Conservation (phyloP, 2,329 filamentous ascomycete genomes). For the Sarocladium oryzae region DNA sequence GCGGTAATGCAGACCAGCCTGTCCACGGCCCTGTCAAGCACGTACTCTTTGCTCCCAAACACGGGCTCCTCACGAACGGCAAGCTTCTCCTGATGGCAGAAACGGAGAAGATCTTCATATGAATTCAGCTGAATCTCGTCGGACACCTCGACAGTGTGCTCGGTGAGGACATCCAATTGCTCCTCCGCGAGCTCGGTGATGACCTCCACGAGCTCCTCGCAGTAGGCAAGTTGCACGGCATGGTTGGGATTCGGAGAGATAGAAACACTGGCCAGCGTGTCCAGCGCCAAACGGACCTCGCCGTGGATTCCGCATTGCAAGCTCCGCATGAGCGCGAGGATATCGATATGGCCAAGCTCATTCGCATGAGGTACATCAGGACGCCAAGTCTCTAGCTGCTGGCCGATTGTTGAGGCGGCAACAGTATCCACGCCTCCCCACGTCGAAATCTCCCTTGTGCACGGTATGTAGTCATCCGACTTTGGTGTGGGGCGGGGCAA, state of each 20-base stretch:
- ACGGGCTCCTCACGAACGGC: conserved; percentile 64
- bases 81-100: conserved; percentile 68
- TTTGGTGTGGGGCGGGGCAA: conserved; percentile 35
- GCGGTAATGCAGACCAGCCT: conserved; percentile 85
- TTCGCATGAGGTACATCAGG: conserved; percentile 68
- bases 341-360: conserved; percentile 83
- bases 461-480: conserved; percentile 49
- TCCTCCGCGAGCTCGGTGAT: conserved; percentile 87
- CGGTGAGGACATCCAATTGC: conserved; percentile 76
- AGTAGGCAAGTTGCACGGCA: conserved; percentile 61
- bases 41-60: conserved; percentile 71
- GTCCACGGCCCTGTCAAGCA: conserved; percentile 81
- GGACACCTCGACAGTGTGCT: conserved; percentile 77
- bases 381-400: conserved; percentile 60
- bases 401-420: conserved; percentile 56
- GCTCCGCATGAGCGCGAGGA: conserved; percentile 82
- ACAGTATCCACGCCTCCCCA: conserved; percentile 64
- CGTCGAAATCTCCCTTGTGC: conserved; percentile 46
- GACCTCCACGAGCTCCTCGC: conserved; percentile 83
- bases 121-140: conserved; percentile 76
- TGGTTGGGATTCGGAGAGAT: conserved; percentile 58
- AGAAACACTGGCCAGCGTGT: conserved; percentile 66
- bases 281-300: conserved; percentile 84
- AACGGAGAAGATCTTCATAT: conserved; percentile 81
- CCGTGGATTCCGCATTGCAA: conserved; percentile 83